Percentiles rank a stretch among this genome's conserved stretches.
phyloP scores from a whole-genome alignment of 768 basidiomycete genomes.

The Trametes sanguinea region DNA sequence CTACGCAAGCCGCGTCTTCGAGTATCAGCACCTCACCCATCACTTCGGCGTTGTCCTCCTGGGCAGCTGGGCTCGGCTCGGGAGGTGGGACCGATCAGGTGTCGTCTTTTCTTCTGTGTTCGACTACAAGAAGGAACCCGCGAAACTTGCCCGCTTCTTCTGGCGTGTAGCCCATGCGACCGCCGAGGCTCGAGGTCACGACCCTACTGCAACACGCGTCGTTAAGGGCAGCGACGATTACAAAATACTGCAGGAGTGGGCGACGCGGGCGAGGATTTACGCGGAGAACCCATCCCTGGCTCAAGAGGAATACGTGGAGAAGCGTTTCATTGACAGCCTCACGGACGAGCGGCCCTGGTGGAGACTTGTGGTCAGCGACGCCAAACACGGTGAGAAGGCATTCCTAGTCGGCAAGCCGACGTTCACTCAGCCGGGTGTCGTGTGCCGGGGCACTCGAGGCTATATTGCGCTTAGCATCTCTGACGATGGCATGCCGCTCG shows the following conservation, averaged over 20 bases:
- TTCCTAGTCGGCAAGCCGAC: slow-evolving; percentile 5
- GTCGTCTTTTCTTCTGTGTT: not conserved
- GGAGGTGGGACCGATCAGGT: slow-evolving; percentile 3
- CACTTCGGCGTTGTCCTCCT: slow-evolving; percentile 5
- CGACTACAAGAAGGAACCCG: slow-evolving; percentile 1
- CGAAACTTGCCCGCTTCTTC: slow-evolving; percentile 5
- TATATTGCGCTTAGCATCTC: slow-evolving; percentile 9
- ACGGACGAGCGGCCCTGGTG: not conserved
- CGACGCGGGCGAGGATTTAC: too few species aligned
- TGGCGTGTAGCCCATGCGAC: not conserved
- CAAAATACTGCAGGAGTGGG: not conserved
- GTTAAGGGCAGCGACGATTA: not conserved
- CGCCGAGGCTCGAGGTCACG: not conserved
- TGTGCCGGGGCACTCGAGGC: not conserved
- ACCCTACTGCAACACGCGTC: not conserved
- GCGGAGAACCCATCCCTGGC: too few species aligned
- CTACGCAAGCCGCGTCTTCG: not conserved
- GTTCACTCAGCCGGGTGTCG: not conserved
- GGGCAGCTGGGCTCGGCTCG: not conserved
- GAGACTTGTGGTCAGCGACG: not conserved
- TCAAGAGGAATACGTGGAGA: not conserved
- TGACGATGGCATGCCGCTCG: not conserved
- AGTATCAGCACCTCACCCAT: slow-evolving; percentile 2
- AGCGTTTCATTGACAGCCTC: not conserved
- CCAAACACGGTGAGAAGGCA: not conserved